Evolutionary conservation across 441 rosid genomes (phyloP).

Genomic region (Capsella rubella): DNA sequence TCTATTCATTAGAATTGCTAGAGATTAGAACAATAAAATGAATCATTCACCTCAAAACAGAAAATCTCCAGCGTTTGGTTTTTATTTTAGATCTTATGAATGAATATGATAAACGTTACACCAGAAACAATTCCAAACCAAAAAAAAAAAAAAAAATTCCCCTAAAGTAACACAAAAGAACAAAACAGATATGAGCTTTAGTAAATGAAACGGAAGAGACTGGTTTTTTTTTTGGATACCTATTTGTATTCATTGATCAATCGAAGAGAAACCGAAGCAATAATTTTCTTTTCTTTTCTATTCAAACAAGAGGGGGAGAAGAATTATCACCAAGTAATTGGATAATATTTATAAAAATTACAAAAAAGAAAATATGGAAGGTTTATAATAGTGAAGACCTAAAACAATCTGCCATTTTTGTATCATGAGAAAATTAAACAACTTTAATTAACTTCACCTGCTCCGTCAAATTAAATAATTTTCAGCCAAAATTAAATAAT

Average conservation of each 20-base stretch:
- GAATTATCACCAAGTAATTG: slow-evolving; percentile 22
- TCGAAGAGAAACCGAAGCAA: slow-evolving; percentile 36
- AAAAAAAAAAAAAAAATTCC: not conserved
- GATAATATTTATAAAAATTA: not conserved
- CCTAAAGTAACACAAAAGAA: slow-evolving; percentile 2
- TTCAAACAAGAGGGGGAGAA: not conserved
- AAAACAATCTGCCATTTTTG: slow-evolving; percentile 39
- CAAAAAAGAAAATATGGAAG: slow-evolving; percentile 33
- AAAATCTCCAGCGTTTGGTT: not conserved
- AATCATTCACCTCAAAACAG: slow-evolving; percentile 23
- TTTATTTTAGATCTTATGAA: slow-evolving; percentile 28
- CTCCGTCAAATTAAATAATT: not conserved
- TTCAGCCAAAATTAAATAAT: not conserved
- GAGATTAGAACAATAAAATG: slow-evolving; percentile 3
- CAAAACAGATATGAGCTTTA: not conserved
- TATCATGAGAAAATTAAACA: not conserved
- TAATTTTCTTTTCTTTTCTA: not conserved
- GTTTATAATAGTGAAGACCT: slow-evolving; percentile 37
- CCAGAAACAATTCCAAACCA: slow-evolving; percentile 14
- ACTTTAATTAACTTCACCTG: slow-evolving; percentile 5
- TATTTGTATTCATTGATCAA: slow-evolving; percentile 34
- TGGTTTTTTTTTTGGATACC: slow-evolving; percentile 1
- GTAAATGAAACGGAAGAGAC: slow-evolving; percentile 21
- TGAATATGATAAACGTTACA: slow-evolving; percentile 21
- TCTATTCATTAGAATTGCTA: not conserved